Conservation (phyloP, 257 asterid genomes). For the Verbascum thapsus region DNA sequence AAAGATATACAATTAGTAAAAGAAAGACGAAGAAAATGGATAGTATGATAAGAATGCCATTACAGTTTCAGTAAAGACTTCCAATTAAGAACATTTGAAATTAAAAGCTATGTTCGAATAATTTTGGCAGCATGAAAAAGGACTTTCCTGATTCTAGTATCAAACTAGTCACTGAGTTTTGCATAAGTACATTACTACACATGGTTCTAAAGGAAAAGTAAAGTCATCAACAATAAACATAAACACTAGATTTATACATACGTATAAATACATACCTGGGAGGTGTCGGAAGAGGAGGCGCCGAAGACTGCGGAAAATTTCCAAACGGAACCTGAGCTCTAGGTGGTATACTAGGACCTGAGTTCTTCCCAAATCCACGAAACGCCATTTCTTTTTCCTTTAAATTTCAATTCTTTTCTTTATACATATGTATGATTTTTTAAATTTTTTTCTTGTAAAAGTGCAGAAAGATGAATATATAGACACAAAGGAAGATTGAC, state of each 20-base stretch:
- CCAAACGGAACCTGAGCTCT: constrained; percentile 40
- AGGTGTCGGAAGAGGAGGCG: constrained; percentile 37
- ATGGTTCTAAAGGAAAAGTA: constrained; percentile 35
- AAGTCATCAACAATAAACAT: constrained; percentile 27
- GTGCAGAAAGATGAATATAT: not conserved
- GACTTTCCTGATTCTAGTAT: constrained; percentile 4
- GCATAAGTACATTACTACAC: not conserved
- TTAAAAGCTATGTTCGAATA: not conserved
- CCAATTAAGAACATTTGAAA: not conserved
- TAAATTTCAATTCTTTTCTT: constrained; percentile 24
- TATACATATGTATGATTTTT: not conserved
- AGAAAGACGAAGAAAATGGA: not conserved
- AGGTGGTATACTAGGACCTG: constrained; percentile 56
- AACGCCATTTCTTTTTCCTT: constrained; percentile 37
- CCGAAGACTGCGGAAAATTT: constrained; percentile 32
- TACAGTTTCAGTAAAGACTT: constrained; percentile 4
- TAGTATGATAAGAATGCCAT: not conserved
- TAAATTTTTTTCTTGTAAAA: not conserved
- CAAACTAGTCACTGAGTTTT: constrained; percentile 1
- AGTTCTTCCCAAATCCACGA: constrained; percentile 62
- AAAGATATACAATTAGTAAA: constrained; percentile 25
- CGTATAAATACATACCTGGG: constrained; percentile 40
- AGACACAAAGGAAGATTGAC: not conserved
- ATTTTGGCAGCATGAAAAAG: constrained; percentile 19
- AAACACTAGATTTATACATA: not conserved